Conservation (phyloP, 345 rosid genomes). For the Chamaenerion angustifolium region DNA sequence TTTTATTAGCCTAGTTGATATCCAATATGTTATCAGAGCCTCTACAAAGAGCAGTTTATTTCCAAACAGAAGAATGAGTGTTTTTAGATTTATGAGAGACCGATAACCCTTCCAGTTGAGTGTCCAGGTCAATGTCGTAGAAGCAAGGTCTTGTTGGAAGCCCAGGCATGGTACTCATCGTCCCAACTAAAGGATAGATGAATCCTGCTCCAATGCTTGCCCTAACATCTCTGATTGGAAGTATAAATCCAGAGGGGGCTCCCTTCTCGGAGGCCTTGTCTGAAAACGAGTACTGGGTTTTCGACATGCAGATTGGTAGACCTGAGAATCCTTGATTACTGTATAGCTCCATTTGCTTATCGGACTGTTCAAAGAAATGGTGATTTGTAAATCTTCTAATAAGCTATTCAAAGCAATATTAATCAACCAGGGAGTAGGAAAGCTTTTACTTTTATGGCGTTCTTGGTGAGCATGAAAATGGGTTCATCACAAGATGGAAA, state of each 20-base stretch:
- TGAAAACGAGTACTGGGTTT: conserved; percentile 95
- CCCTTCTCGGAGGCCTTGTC: conserved; percentile 73
- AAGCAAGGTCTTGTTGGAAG: conserved; percentile 98
- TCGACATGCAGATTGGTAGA: conserved; percentile 98
- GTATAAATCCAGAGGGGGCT: conserved; percentile 66
- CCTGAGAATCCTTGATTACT: conserved; percentile 72
- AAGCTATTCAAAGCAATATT: no score
- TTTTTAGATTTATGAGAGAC: conserved; percentile 43
- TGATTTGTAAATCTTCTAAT: no score
- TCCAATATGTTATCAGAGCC: no score
- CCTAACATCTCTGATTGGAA: conserved; percentile 87
- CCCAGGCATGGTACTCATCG: conserved; percentile 98
- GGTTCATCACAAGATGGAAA: no score
- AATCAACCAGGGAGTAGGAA: no score
- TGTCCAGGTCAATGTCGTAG: conserved; percentile 77
- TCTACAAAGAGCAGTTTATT: no score
- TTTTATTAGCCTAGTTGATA: no score
- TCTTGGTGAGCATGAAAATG: no score
- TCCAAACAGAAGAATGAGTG: no score
- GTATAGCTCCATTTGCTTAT: conserved; percentile 94
- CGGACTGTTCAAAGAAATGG: conserved; percentile 48
- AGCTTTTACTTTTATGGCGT: no score
- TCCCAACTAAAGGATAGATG: conserved; percentile 89
- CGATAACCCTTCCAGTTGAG: conserved; percentile 72
- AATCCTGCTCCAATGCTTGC: conserved; percentile 97